These are phyloP conservation scores for Hyaloscypha finlandica DNA, from an alignment of 495 filamentous ascomycete species.

Conservation along the genomic window DNA sequence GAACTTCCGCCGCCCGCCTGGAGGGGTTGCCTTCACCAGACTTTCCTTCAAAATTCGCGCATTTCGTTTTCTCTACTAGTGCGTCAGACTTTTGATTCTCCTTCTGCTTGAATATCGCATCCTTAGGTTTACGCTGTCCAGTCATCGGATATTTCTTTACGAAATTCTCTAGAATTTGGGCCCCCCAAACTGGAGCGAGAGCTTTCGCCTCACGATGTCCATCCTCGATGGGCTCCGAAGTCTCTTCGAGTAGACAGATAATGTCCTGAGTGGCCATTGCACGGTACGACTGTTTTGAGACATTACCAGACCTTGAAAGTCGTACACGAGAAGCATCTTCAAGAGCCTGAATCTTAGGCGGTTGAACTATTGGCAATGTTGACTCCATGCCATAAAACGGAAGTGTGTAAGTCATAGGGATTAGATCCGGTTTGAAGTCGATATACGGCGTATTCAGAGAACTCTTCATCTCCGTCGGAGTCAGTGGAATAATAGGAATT, in stretches of 20 bases:
- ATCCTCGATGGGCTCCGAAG: neutral
- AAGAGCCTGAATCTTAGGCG: neutral
- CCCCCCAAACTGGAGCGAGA: slow-evolving; percentile 15
- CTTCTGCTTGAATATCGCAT: neutral
- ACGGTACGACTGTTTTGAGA: too few relatives aligned
- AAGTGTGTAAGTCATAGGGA: neutral
- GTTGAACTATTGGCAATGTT: neutral
- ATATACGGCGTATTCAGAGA: neutral
- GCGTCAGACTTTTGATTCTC: neutral
- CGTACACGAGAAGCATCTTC: neutral
- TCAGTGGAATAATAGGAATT: neutral
- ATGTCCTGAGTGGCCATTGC: neutral
- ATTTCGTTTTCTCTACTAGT: neutral
- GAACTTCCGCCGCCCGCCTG: slow-evolving; percentile 7
- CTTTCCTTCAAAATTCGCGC: neutral
- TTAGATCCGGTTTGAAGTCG: neutral
- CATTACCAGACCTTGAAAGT: too few relatives aligned
- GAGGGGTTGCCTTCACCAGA: neutral
- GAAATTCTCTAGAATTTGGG: slow-evolving; percentile 22
- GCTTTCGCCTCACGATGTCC: slow-evolving; percentile 17
- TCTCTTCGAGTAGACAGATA: neutral
- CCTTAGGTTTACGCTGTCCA: slow-evolving; percentile 10
- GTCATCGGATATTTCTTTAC: slow-evolving; percentile 31
- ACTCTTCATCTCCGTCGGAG: neutral
- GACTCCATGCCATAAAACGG: neutral